Evolutionary conservation across 257 asterid genomes (phyloP).

Genomic region (Solanum chiquidenum): DNA sequence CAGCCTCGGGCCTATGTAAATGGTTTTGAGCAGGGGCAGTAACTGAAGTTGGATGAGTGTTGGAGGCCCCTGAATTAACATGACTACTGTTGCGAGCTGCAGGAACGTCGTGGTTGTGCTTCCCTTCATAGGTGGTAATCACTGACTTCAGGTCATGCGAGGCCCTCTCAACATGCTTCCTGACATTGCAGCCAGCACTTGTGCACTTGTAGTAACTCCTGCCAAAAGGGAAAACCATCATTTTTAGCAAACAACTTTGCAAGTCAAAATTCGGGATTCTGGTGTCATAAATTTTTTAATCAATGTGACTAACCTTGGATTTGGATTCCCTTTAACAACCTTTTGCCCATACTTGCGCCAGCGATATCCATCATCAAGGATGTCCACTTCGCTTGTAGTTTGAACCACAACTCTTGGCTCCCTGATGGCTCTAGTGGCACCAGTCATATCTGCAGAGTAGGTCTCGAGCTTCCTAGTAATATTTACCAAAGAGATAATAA

Average conservation of each 20-base stretch:
- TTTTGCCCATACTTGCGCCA: conserved; percentile 98
- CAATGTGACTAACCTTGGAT: conserved; percentile 55
- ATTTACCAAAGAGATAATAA: conserved; percentile 2
- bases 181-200: conserved; percentile 62
- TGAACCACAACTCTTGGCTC: conserved; percentile 93
- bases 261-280: not conserved
- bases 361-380: conserved; percentile 84
- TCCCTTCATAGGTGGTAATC: conserved; percentile 76
- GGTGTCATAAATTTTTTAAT: not conserved
- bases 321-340: conserved; percentile 91
- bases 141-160: conserved; percentile 75
- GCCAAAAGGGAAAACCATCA: conserved; percentile 4
- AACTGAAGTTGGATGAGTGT: conserved; percentile 13
- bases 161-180: conserved; percentile 86
- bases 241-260: not conserved
- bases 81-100: conserved; percentile 75
- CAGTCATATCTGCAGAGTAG: conserved; percentile 29
- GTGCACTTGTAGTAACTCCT: conserved; percentile 95
- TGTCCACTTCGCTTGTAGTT: conserved; percentile 87
- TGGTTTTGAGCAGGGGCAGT: conserved; percentile 21
- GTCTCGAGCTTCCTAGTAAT: conserved; percentile 36
- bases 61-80: conserved; percentile 19
- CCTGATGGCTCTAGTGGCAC: conserved; percentile 56
- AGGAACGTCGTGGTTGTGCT: conserved; percentile 82
- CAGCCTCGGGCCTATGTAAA: conserved; percentile 38